phyloP scores from a whole-genome alignment of 306 rosid genomes.

The Glycine latifolia region DNA sequence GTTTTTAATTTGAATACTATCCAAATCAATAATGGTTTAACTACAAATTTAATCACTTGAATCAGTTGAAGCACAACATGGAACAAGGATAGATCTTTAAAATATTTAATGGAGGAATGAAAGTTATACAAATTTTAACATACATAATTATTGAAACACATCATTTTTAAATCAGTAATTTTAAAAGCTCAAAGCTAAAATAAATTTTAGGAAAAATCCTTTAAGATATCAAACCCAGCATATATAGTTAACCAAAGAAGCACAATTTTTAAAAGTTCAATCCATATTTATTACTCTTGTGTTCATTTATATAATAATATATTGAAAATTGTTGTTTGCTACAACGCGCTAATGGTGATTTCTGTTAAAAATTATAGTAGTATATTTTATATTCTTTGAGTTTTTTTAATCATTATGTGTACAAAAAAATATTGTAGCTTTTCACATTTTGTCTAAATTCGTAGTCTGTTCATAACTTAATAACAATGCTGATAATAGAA shows the following conservation, averaged over 20 bases:
- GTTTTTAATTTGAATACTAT: not conserved
- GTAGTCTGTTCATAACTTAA: not conserved
- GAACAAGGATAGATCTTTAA: not conserved
- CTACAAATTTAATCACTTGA: not conserved
- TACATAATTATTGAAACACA: not conserved
- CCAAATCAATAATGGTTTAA: not conserved
- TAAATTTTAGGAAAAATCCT: too few relatives aligned
- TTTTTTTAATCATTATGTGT: not conserved
- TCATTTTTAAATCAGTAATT: too few relatives aligned
- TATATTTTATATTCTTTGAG: too few relatives aligned
- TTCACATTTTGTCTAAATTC: not conserved
- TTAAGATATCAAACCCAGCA: too few relatives aligned
- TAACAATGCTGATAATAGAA: not conserved
- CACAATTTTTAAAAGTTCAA: too few relatives aligned
- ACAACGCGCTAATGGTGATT: not conserved
- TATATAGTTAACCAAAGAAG: too few relatives aligned
- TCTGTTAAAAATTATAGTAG: not conserved
- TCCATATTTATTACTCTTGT: not conserved
- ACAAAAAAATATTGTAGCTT: not conserved
- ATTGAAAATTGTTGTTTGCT: not conserved
- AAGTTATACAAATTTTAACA: not conserved
- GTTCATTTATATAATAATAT: too few relatives aligned
- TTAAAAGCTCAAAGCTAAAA: too few relatives aligned
- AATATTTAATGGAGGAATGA: not conserved
- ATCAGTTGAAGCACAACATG: too few relatives aligned